Evolutionary conservation across 345 rosid species (phyloP).

Genomic region (Pugionium cornutum): DNA sequence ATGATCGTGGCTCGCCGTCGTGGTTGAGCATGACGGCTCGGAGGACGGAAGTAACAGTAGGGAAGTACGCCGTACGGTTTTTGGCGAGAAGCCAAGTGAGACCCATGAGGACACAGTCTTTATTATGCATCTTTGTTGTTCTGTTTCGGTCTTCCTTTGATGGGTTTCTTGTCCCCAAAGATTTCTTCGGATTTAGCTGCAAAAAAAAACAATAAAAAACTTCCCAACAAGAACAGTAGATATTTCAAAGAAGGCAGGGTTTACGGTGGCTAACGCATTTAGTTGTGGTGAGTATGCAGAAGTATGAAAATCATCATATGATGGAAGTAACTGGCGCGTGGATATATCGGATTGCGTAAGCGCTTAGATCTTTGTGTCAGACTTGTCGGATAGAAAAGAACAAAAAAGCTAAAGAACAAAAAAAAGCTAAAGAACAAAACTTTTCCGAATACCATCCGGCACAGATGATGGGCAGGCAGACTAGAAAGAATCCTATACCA

Average conservation of each 20-base stretch:
- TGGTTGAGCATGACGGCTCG: conserved; percentile 71
- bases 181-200: conserved; percentile 59
- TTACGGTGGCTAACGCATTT: no score
- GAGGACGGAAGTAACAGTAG: conserved; percentile 73
- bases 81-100: conserved; percentile 93
- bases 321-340: no score
- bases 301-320: no score
- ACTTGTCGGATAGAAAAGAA: conserved; percentile 31
- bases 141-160: conserved; percentile 52
- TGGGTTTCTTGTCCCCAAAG: conserved; percentile 60
- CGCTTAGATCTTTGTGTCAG: conserved; percentile 17
- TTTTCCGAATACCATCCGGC: conserved; percentile 31
- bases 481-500: conserved; percentile 36
- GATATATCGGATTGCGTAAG: not conserved
- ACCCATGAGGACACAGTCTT: conserved; percentile 93
- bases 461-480: conserved; percentile 26
- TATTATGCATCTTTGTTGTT: conserved; percentile 76
- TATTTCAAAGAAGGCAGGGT: no score
- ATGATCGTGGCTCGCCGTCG: conserved; percentile 59
- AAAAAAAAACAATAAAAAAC: not conserved
- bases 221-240: no score
- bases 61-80: conserved; percentile 75
- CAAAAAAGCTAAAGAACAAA: conserved; percentile 25
- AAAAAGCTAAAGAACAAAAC: conserved; percentile 24
- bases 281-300: no score